Percentiles rank a stretch among this genome's conserved stretches.
Conservation (phyloP, 148 eudicot genomes). For the Persicaria tinctoria region DNA sequence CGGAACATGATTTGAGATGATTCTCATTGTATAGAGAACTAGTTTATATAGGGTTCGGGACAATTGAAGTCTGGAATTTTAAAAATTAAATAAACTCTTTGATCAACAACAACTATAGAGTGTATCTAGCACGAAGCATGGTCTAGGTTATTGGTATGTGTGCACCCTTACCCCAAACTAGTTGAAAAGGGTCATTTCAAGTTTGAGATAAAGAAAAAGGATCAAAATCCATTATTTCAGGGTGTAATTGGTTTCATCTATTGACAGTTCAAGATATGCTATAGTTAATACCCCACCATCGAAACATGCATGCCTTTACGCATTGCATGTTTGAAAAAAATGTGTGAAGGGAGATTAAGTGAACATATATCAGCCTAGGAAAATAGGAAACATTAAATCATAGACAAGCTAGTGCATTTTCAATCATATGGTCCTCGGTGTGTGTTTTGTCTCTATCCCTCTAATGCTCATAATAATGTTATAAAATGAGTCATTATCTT, state of each 20-base stretch:
- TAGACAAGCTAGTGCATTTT: neutral
- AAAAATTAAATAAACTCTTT: too few relatives aligned
- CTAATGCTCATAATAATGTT: neutral
- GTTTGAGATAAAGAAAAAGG: neutral
- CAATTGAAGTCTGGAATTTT: too few relatives aligned
- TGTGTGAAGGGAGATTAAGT: neutral
- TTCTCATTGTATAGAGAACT: neutral
- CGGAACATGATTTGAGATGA: neutral
- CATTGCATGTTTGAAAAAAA: neutral
- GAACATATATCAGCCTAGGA: neutral
- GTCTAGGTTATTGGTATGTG: too few relatives aligned
- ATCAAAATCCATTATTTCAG: neutral
- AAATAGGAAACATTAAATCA: neutral
- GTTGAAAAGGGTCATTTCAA: neutral
- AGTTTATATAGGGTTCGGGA: neutral
- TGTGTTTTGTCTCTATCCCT: neutral
- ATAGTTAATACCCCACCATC: neutral
- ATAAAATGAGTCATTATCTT: neutral
- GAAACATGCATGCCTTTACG: neutral
- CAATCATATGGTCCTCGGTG: neutral
- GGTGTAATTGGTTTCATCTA: neutral
- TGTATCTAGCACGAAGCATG: too few relatives aligned
- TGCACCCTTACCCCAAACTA: too few relatives aligned
- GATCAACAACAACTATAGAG: too few relatives aligned
- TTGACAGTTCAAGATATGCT: neutral